Base-by-base conservation (phyloP, 2,329 filamentous ascomycete genomes). In the Clarireedia paspali region DNA sequence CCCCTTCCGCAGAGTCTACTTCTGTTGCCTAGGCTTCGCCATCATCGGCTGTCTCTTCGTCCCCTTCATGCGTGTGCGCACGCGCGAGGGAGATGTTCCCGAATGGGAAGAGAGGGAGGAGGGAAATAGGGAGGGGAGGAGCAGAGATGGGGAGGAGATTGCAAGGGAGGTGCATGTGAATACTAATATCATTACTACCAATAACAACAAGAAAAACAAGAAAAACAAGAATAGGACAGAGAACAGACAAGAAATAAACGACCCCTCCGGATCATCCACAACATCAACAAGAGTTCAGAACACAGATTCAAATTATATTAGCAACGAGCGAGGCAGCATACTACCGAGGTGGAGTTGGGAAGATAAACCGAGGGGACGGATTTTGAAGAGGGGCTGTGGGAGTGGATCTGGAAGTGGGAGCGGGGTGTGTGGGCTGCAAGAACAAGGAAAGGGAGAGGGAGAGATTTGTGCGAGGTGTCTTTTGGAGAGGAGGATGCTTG, bases 1-100 rank as follows among this genome's bases (percentile, higher is more conserved):
- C 55, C 76, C 79, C 6, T 83, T 77, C 61, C 73, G 74, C 3
- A 74, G 75, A 7, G 74, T 74, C 0, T 82, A 80, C 59, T 76
- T 79, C 71, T 77, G 77, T 17, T 70, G 74, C 0, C 67, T 76
- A 2, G 75, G 71, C 0, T 67, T 74, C n/a, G 70, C 75, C 0
- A 72, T 69, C 0, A 56, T 74, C 1, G 73, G 75, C 12, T 59
- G 81, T 2, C 59, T 74, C 1, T 69, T 82, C 23, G 69, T 80
- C 3, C 76, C 77, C 0, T 82, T 81, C 57, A 70, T 84, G 60
- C 73, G 68, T 5, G 70, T 83, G 14, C 73, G 73, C 0, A 82
- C 77, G 2, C 23, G 47, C 2, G 46, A 40, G n/a, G 30, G 48
- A 2, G 15, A 7, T 45, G 42, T 9, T 10, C 12, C 14, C 9